These are phyloP conservation scores for Ceratocystis harringtonii DNA, from an alignment of 2,329 filamentous ascomycete species.

Conservation along the genomic window DNA sequence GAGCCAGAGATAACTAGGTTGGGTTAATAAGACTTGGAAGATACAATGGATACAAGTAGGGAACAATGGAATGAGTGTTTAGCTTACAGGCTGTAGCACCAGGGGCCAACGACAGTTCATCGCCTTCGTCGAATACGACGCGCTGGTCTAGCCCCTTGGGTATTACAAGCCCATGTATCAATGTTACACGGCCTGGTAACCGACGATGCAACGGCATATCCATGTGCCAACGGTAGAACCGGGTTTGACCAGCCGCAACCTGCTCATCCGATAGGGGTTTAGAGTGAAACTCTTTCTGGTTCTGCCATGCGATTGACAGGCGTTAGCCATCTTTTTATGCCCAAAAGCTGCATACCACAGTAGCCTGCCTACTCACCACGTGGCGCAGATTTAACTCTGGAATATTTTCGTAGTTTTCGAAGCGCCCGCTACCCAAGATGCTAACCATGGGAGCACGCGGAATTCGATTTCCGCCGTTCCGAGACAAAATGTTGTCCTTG, in stretches of 20 bases:
- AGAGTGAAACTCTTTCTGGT: conserved; percentile 16
- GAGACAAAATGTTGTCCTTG: conserved; percentile 15
- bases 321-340: too few relatives aligned
- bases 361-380: conserved; percentile 9
- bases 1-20: conserved; percentile 11
- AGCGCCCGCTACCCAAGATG: conserved; percentile 13
- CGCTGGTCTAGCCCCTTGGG: conserved; percentile 10
- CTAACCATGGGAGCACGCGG: conserved; percentile 15
- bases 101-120: conserved; percentile 5
- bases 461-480: conserved; percentile 15
- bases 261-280: conserved; percentile 11
- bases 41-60: not conserved
- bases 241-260: conserved; percentile 15
- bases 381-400: conserved; percentile 12
- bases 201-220: conserved; percentile 16
- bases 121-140: conserved; percentile 13
- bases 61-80: not conserved
- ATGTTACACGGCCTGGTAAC: conserved; percentile 15
- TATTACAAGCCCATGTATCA: conserved; percentile 15
- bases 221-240: conserved; percentile 17
- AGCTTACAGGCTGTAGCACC: conserved; percentile 13
- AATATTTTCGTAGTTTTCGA: conserved; percentile 13
- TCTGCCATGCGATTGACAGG: conserved; percentile 4
- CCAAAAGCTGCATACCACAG: too few relatives aligned
- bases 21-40: not conserved